Evolutionary conservation across 75 land plant genomes (phyloP).

Genomic region (Selaginella tamariscina): DNA sequence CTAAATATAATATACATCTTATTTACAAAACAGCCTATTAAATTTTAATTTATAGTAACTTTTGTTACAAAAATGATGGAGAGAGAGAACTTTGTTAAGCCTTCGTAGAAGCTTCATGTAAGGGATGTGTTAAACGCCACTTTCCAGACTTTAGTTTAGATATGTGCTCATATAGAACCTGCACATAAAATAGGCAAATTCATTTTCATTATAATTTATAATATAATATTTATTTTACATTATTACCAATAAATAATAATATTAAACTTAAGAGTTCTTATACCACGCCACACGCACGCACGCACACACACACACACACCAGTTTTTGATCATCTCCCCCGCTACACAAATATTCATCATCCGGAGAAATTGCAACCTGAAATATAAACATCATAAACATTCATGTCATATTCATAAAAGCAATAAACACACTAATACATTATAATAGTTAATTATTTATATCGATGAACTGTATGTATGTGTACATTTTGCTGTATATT

Average conservation of each 20-base stretch:
- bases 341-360: constrained; percentile 33
- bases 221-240: not conserved
- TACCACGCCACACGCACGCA: too few species aligned
- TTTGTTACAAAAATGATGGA: too few species aligned
- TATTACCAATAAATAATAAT: not conserved
- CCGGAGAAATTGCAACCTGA: constrained; percentile 38
- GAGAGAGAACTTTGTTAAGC: too few species aligned
- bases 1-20: too few species aligned
- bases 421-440: too few species aligned
- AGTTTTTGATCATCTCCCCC: constrained; percentile 49
- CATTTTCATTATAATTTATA: not conserved
- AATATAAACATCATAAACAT: not conserved
- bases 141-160: not conserved
- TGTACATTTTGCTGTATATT: too few species aligned
- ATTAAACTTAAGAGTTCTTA: too few species aligned
- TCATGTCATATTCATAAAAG: too few species aligned
- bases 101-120: not conserved
- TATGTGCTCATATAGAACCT: constrained; percentile 24
- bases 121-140: constrained; percentile 25
- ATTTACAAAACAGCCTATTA: too few species aligned
- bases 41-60: too few species aligned
- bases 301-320: constrained; percentile 25
- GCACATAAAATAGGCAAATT: not conserved
- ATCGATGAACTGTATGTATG: too few species aligned
- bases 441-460: too few species aligned